Conservation (phyloP, 148 eudicot genomes). For the Chenopodium album region DNA sequence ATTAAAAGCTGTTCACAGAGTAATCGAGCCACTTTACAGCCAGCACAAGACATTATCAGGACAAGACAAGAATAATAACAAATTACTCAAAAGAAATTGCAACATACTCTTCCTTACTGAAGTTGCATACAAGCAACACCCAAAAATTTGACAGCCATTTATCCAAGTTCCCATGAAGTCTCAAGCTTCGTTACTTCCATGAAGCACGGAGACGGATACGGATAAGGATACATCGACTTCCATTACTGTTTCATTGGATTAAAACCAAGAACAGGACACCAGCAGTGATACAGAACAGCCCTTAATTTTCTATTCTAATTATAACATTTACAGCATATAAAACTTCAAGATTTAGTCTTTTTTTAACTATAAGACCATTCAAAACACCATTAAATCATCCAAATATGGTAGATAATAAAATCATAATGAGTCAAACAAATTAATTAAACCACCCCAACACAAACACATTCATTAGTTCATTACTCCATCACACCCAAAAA, state of each 20-base stretch:
- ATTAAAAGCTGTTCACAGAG: constrained; percentile 22
- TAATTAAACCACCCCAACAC: constrained; percentile 6
- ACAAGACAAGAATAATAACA: constrained; percentile 37
- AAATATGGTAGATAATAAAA: not conserved
- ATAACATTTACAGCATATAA: not conserved
- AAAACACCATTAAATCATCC: not conserved
- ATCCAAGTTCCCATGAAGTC: not conserved
- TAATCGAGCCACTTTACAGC: constrained; percentile 41
- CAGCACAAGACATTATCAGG: constrained; percentile 34
- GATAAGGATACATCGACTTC: not conserved
- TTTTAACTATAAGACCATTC: not conserved
- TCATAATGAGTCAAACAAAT: not conserved
- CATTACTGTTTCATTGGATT: constrained; percentile 24
- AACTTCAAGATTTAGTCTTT: not conserved
- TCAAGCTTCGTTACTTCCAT: not conserved
- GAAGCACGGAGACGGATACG: too few relatives aligned
- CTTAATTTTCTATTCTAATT: not conserved
- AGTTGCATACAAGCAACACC: not conserved
- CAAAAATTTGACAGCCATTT: constrained; percentile 6
- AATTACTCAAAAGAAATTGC: constrained; percentile 19
- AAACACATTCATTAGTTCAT: not conserved
- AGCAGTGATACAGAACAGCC: too few relatives aligned
- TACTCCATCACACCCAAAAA: not conserved
- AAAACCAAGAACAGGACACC: not conserved
- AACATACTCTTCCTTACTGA: not conserved